Evolutionary conservation across 345 rosid genomes (phyloP), one percentile per base, ranked within the genome.

Genomic region (Raphanus raphanistrum): DNA sequence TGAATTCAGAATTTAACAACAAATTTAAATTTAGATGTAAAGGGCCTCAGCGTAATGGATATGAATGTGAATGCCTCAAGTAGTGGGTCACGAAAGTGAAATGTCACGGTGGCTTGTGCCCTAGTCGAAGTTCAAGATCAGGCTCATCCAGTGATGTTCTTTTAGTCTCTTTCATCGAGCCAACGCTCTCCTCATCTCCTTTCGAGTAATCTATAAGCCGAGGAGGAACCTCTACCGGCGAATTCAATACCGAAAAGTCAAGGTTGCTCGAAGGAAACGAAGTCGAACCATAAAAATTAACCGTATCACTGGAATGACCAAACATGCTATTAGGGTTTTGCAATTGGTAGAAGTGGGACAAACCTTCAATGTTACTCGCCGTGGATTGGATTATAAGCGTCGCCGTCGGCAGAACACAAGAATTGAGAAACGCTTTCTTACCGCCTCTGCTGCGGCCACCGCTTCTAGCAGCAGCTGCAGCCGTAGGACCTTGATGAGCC

Each of bases 51-150:
- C 63, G 63, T 79, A 67, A 73, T 62, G 26, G 59, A 76, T 66
- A 73, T 66, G 16, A 50, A 59, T 43, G 29, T 66, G 43, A 66
- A 61, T 29, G 35, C 63, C 63, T 72, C 35, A 17, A 78, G 12
- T 61, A 78, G 12, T 61, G 76, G 75, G 76, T 52, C 58, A 63
- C 43, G 80, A 70, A 70, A 63, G 71, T 52, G 65, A 63, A 70
- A 52, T 70, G 28, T 79, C 74, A 79, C 61, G 75, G 82, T 80
- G 83, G 72, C 50, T 74, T 71, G 74, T 77, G 89, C 84, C 97
- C 92, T 75, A 93, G 82, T 79, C 98, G 90, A 72, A 93, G 97
- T 84, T 91, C 98, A 69, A 93, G 88, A 90, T 93, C 98, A 81
- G 87, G 74, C 78, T 90, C 97, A 82, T 90, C 94, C 64, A 64